phyloP scores from a whole-genome alignment of 352 stramenopile species.

The Phytopythium montanum region DNA sequence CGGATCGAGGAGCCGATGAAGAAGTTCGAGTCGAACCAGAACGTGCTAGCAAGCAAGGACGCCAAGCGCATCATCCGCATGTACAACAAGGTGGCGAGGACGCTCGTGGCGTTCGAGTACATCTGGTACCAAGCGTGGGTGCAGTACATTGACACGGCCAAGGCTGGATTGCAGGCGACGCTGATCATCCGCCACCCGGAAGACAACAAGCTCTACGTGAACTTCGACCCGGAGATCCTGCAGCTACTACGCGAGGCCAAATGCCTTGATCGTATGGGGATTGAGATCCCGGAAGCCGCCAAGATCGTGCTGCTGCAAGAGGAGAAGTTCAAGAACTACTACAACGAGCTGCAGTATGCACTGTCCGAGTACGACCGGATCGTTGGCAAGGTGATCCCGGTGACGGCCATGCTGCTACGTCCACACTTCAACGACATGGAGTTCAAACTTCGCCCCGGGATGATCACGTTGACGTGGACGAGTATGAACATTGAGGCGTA shows the following conservation, averaged over 20 bases:
- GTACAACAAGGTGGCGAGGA: conserved; percentile 99
- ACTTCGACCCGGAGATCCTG: conserved; percentile 98
- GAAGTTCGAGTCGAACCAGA: conserved; percentile 98
- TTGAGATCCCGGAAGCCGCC: conserved; percentile 97
- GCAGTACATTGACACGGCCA: conserved; percentile 97
- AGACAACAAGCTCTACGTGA: conserved; percentile 98
- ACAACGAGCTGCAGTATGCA: conserved; percentile 97
- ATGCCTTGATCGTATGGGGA: conserved; percentile 97
- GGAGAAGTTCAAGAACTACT: conserved; percentile 99
- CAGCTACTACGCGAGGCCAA: conserved; percentile 97
- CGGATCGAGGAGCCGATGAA: conserved; percentile 99
- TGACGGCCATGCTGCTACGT: conserved; percentile 95
- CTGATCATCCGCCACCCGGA: conserved; percentile 98
- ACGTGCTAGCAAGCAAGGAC: conserved; percentile 96
- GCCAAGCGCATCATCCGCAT: conserved; percentile 98
- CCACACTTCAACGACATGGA: conserved; percentile 99
- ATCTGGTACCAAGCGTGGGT: conserved; percentile 99
- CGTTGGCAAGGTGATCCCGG: conserved; percentile 95
- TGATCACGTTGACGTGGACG: conserved; percentile 99
- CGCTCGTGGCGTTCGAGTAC: conserved; percentile 98
- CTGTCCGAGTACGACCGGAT: conserved; percentile 97
- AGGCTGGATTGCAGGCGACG: conserved; percentile 96
- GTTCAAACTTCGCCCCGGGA: conserved; percentile 97
- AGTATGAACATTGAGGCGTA: conserved; percentile 99
- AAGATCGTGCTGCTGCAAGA: conserved; percentile 98